phyloP scores from a whole-genome alignment of 225 moss, liverwort and hornwort species.

The Takakia lepidozioides region DNA sequence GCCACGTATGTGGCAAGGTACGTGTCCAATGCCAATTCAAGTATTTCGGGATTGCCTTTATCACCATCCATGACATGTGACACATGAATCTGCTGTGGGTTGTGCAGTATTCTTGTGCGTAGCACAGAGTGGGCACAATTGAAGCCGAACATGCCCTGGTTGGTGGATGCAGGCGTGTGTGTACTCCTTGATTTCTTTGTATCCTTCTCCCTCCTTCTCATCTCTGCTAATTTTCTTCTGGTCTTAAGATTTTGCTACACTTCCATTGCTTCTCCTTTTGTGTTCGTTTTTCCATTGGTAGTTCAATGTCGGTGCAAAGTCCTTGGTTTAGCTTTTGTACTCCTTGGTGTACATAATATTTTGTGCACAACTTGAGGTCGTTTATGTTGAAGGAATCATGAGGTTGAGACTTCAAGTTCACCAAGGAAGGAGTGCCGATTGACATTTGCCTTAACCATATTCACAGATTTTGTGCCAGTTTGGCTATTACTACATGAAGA shows the following conservation, averaged over 20 bases:
- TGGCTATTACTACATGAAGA: slow-evolving; percentile 41
- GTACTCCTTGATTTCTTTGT: slow-evolving; percentile 70
- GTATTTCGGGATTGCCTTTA: no score
- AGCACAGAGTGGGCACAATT: slow-evolving; percentile 52
- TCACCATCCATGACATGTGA: no score
- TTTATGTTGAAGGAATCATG: no score
- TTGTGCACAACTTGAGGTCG: neutral
- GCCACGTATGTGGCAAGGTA: slow-evolving; percentile 76
- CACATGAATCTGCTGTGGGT: no score
- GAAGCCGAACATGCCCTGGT: slow-evolving; percentile 91
- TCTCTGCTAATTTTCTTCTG: no score
- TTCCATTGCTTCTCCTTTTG: no score
- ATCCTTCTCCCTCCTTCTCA: slow-evolving; percentile 42
- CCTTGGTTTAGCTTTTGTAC: no score
- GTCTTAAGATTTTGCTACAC: no score
- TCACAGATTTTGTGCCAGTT: slow-evolving; percentile 71
- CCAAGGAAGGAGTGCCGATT: neutral
- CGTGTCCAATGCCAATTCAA: neutral
- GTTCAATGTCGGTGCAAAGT: no score
- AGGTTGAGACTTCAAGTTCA: no score
- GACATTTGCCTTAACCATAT: neutral
- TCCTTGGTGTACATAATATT: no score
- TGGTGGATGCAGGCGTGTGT: slow-evolving; percentile 72
- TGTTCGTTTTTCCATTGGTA: no score
- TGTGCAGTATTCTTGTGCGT: slow-evolving; percentile 67